Evolutionary conservation across 768 basidiomycete genomes (phyloP).

Genomic region (Tricholoma furcatifolium): DNA sequence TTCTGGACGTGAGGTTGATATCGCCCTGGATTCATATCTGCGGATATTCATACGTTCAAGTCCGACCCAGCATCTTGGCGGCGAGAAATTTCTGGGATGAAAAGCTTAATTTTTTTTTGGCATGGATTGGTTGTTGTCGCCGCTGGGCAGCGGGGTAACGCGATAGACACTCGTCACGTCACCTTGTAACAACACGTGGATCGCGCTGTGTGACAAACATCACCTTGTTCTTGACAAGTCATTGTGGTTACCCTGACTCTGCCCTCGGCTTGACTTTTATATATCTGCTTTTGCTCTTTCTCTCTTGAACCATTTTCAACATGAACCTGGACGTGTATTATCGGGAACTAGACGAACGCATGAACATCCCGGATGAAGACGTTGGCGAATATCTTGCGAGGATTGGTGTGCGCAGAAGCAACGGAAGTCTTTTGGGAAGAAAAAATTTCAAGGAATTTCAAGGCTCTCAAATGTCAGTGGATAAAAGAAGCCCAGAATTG

Average conservation of each 20-base stretch:
- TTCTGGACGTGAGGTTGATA: no score
- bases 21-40: no score
- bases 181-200: constrained; percentile 4
- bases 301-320: constrained; percentile 14
- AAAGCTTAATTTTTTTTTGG: no score
- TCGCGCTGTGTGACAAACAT: background rate
- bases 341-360: constrained; percentile 50
- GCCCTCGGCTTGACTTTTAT: constrained; percentile 1
- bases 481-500: background rate
- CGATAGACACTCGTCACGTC: background rate
- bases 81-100: no score
- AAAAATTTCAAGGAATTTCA: background rate
- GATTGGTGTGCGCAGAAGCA: constrained; percentile 20
- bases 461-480: background rate
- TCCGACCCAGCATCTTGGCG: no score
- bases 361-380: constrained; percentile 55
- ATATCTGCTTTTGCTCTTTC: constrained; percentile 7
- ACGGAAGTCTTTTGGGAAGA: background rate
- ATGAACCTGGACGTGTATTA: constrained; percentile 48
- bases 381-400: constrained; percentile 44
- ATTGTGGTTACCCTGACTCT: constrained; percentile 1
- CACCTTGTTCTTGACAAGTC: background rate
- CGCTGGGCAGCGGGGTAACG: background rate
- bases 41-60: no score
- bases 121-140: no score